These are phyloP conservation scores for Bipolaris gigantea DNA, from an alignment of 2,329 filamentous ascomycete genomes.

Conservation along the genomic window DNA sequence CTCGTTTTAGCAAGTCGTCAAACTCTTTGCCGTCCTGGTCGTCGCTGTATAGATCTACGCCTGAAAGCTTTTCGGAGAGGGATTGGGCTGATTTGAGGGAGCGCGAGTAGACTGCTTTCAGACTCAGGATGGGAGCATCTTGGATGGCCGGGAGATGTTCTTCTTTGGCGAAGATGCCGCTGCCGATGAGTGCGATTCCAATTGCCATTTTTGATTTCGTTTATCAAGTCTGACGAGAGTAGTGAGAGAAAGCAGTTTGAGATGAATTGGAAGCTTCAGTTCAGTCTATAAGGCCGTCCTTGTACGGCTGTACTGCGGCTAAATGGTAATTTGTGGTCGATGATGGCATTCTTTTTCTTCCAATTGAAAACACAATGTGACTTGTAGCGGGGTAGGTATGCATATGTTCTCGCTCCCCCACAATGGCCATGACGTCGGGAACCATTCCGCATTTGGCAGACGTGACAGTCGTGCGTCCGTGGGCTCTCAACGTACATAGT, in stretches of 20 bases:
- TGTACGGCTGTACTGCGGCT: constrained; percentile 17
- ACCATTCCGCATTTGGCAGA: constrained; percentile 18
- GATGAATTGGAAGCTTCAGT: background rate
- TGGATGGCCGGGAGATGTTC: constrained; percentile 66
- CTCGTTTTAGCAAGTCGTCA: constrained; percentile 56
- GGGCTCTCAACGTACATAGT: background rate
- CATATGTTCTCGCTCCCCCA: constrained; percentile 16
- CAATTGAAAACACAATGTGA: constrained; percentile 10
- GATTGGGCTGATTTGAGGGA: constrained; percentile 59
- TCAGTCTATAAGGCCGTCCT: background rate
- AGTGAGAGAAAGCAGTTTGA: background rate
- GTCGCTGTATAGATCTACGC: constrained; percentile 61
- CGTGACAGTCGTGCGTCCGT: constrained; percentile 8
- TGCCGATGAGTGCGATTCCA: constrained; percentile 64
- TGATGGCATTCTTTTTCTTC: background rate
- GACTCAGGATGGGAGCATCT: constrained; percentile 53
- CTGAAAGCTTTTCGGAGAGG: constrained; percentile 41
- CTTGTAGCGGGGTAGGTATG: constrained; percentile 15
- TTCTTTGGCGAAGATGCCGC: constrained; percentile 64
- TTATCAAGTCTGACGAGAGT: background rate
- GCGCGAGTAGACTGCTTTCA: constrained; percentile 70
- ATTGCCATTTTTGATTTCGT: constrained; percentile 34
- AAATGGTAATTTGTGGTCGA: constrained; percentile 19
- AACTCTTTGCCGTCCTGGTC: constrained; percentile 54
- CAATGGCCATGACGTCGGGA: constrained; percentile 19